Conservation (phyloP, 306 rosid species). For the Prunus kanzakura region DNA sequence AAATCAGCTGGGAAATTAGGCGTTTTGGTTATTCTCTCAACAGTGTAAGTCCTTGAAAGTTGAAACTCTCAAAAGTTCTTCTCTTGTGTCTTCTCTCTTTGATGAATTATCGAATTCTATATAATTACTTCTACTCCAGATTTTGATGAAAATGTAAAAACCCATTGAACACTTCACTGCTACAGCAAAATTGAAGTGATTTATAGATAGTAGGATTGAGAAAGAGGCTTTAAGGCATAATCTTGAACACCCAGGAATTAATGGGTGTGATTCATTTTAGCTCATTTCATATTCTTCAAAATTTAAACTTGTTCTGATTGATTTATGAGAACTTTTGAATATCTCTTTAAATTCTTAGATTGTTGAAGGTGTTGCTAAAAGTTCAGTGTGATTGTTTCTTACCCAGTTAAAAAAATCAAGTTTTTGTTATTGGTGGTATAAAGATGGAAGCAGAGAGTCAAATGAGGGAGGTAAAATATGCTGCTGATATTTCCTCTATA, state of each 20-base stretch:
- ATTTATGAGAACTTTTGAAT: not conserved
- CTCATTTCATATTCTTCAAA: not conserved
- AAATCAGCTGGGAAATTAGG: not conserved
- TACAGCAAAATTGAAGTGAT: not conserved
- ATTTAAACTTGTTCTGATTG: not conserved
- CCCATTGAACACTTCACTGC: not conserved
- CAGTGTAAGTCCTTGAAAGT: constrained; percentile 1
- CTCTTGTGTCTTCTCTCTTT: not conserved
- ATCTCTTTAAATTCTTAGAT: not conserved
- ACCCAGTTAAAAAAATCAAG: constrained; percentile 3
- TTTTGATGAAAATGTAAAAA: not conserved
- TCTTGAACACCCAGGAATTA: not conserved
- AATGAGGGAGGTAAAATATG: constrained; percentile 52
- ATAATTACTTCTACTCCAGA: too few relatives aligned
- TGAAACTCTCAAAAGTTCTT: not conserved
- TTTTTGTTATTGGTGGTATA: constrained; percentile 4
- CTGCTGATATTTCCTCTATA: constrained; percentile 77
- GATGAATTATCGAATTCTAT: not conserved
- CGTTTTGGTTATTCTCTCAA: not conserved
- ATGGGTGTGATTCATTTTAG: not conserved
- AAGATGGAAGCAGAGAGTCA: constrained; percentile 52
- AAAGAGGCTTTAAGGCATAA: not conserved
- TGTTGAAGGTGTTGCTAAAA: not conserved
- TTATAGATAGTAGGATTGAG: not conserved
- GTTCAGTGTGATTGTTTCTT: not conserved